These are phyloP conservation scores for Stevia rebaudiana DNA, from an alignment of 140 eudicot species.

Conservation along the genomic window DNA sequence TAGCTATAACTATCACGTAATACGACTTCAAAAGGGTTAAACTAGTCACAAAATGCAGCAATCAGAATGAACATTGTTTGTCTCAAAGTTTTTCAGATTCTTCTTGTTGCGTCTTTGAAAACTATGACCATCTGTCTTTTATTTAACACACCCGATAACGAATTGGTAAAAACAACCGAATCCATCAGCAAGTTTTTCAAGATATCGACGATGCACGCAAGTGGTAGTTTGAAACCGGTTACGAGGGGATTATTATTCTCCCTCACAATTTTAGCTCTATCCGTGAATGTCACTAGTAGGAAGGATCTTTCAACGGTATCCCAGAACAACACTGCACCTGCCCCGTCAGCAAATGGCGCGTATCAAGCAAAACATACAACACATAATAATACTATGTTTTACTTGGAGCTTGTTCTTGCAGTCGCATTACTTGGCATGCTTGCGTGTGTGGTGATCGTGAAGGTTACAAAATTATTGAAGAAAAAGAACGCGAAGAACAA, in stretches of 20 bases:
- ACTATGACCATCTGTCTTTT: conserved; percentile 29
- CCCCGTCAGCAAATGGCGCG: conserved; percentile 2
- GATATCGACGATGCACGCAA: conserved; percentile 17
- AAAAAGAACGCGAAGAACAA: conserved; percentile 11
- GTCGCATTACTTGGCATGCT: conserved; percentile 32
- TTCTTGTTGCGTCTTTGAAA: conserved; percentile 26
- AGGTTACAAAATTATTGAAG: conserved; percentile 15
- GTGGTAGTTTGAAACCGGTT: neutral
- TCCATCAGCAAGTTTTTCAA: neutral
- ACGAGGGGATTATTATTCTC: conserved; percentile 18
- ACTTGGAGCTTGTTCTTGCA: conserved; percentile 28
- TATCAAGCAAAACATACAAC: neutral
- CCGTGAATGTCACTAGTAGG: conserved; percentile 20
- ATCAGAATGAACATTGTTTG: conserved; percentile 5
- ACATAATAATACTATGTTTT: neutral
- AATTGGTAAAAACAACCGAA: conserved; percentile 17
- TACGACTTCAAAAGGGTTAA: conserved; percentile 1
- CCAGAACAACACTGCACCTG: conserved; percentile 13
- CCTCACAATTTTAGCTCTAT: conserved; percentile 21
- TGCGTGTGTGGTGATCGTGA: conserved; percentile 15
- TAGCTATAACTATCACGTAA: neutral
- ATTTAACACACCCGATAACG: conserved; percentile 12
- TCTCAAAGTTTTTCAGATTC: conserved; percentile 13
- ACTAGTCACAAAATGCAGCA: conserved; percentile 7
- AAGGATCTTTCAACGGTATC: conserved; percentile 23